Percentiles rank a stretch among this genome's conserved stretches.
phyloP scores from a whole-genome alignment of 2,329 filamentous ascomycete genomes.

The Juglanconis oblonga region DNA sequence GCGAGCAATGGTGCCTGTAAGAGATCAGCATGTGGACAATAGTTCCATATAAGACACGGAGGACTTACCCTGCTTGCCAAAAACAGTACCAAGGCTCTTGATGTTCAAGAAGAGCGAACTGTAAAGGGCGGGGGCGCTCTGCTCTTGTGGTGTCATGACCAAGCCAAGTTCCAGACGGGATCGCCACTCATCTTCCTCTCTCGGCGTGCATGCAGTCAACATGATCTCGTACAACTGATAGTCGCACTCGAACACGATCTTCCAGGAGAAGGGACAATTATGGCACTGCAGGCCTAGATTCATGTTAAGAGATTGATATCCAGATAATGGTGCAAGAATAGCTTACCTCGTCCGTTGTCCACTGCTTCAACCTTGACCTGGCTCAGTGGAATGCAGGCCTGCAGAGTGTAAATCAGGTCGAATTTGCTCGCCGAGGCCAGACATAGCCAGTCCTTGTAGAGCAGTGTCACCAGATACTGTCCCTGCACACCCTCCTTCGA shows the following conservation, averaged over 20 bases:
- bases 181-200: slow-evolving; percentile 80
- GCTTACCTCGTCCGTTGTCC: slow-evolving; percentile 70
- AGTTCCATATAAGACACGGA: not conserved
- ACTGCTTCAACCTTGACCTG: slow-evolving; percentile 66
- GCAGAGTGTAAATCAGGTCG: slow-evolving; percentile 68
- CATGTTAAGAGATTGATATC: not conserved
- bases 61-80: slow-evolving; percentile 64
- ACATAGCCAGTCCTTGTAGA: slow-evolving; percentile 80
- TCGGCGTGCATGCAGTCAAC: slow-evolving; percentile 78
- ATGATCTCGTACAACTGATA: slow-evolving; percentile 80
- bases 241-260: slow-evolving; percentile 76
- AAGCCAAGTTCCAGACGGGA: slow-evolving; percentile 54
- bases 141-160: slow-evolving; percentile 30
- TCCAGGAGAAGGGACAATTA: slow-evolving; percentile 86
- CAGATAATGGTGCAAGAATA: not conserved
- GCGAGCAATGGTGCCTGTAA: slow-evolving; percentile 57
- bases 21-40: slow-evolving; percentile 10
- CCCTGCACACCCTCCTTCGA: slow-evolving; percentile 65
- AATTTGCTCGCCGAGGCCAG: slow-evolving; percentile 66
- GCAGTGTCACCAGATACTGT: slow-evolving; percentile 77
- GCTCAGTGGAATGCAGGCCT: slow-evolving; percentile 69
- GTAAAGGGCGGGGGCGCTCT: slow-evolving; percentile 44
- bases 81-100: slow-evolving; percentile 70
- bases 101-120: slow-evolving; percentile 68
- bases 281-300: slow-evolving; percentile 77